These are phyloP conservation scores for Herpetospermum pedunculosum DNA, from an alignment of 306 rosid genomes.

Conservation along the genomic window DNA sequence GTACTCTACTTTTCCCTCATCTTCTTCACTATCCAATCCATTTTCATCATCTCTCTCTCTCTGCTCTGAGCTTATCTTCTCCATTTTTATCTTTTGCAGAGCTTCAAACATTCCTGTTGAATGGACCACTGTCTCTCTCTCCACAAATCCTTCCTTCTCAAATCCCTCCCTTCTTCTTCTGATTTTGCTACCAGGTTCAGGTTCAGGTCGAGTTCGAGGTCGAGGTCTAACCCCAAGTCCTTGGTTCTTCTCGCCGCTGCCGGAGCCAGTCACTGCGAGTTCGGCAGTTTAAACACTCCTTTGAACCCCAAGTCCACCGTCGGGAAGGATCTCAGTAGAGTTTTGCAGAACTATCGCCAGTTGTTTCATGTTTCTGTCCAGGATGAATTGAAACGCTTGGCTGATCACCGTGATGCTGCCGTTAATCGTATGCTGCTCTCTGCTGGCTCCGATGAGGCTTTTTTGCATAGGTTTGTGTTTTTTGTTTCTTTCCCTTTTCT, in stretches of 20 bases:
- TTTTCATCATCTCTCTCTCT: neutral
- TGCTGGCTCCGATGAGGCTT: slow-evolving; percentile 43
- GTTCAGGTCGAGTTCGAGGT: no score
- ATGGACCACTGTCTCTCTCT: slow-evolving; percentile 34
- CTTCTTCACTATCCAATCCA: neutral
- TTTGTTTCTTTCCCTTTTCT: no score
- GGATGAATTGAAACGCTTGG: slow-evolving; percentile 57
- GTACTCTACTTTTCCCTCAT: neutral
- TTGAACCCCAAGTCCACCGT: slow-evolving; percentile 44
- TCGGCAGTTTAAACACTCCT: slow-evolving; percentile 57
- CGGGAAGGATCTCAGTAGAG: slow-evolving; percentile 51
- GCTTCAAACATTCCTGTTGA: slow-evolving; percentile 10
- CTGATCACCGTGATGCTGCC: slow-evolving; percentile 56
- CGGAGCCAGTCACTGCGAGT: slow-evolving; percentile 35
- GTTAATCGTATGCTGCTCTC: slow-evolving; percentile 35
- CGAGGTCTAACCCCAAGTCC: no score
- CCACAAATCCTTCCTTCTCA: slow-evolving; percentile 14
- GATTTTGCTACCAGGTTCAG: no score
- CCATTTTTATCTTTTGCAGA: neutral
- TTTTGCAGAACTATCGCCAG: slow-evolving; percentile 72
- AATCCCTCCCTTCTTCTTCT: slow-evolving; percentile 1
- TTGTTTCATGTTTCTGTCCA: slow-evolving; percentile 61
- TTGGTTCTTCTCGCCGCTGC: slow-evolving; percentile 23
- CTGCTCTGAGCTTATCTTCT: slow-evolving; percentile 2
- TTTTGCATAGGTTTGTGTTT: slow-evolving; percentile 61